A percentile compares a stretch with the other conserved stretches of the same genome.
Evolutionary conservation across 805 yeast species (phyloP).

Genomic region (Candida nonsorbophila): DNA sequence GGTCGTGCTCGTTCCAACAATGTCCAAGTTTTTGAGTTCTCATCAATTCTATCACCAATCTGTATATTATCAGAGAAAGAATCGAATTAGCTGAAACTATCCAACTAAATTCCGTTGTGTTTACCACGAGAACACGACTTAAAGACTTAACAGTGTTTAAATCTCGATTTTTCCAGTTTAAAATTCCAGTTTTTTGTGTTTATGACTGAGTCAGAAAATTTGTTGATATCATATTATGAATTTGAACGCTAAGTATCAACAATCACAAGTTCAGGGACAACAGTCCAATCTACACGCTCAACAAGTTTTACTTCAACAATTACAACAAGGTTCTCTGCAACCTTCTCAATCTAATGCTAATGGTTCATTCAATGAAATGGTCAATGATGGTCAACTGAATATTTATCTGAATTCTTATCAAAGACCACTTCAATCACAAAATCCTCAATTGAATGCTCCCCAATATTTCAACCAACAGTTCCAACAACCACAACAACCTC

Average conservation of each 20-base stretch:
- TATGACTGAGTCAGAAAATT: too few relatives aligned
- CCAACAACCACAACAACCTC: slow-evolving; percentile 16
- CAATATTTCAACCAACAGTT: slow-evolving; percentile 14
- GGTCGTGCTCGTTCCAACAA: too few relatives aligned
- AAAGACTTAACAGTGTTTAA: too few relatives aligned
- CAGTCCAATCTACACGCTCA: slow-evolving; percentile 36
- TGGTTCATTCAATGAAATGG: slow-evolving; percentile 11
- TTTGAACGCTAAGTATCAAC: slow-evolving; percentile 35
- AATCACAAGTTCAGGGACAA: slow-evolving; percentile 21
- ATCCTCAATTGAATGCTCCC: slow-evolving; percentile 1
- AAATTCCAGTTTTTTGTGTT: too few relatives aligned
- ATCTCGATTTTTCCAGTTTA: too few relatives aligned
- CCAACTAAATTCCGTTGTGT: too few relatives aligned
- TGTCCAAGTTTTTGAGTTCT: too few relatives aligned
- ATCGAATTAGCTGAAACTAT: too few relatives aligned
- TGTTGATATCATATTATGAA: slow-evolving; percentile 21
- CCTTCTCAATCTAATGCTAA: slow-evolving; percentile 8
- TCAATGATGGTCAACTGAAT: slow-evolving; percentile 4
- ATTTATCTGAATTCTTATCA: slow-evolving; percentile 1
- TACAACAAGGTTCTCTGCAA: slow-evolving; percentile 32
- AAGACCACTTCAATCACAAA: slow-evolving; percentile 7
- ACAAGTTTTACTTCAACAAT: slow-evolving; percentile 37
- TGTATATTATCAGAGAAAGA: too few relatives aligned
- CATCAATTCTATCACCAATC: too few relatives aligned
- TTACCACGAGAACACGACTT: too few relatives aligned